Conservation (phyloP, 23 red algal genomes). For the Gracilariopsis chorda region DNA sequence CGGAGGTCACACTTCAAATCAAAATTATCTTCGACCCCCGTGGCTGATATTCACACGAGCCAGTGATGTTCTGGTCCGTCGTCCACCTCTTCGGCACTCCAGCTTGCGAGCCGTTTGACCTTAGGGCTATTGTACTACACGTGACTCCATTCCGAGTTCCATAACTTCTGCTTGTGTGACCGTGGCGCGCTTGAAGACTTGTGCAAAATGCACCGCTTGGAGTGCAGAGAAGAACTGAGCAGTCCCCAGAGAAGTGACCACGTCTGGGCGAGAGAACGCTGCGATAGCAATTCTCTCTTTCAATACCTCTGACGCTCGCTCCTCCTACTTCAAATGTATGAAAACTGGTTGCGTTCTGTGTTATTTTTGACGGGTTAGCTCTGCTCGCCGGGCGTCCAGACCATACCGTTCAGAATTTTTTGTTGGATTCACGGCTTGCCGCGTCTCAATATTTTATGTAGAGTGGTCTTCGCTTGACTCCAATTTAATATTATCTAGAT, state of each 20-base stretch:
- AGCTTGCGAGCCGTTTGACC: no score
- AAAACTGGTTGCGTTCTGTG: not conserved
- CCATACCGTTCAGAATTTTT: not conserved
- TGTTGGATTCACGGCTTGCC: not conserved
- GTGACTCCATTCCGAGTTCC: not conserved
- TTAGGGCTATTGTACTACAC: no score
- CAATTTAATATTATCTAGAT: not conserved
- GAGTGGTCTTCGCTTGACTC: not conserved
- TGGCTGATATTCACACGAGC: no score
- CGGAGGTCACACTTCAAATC: no score
- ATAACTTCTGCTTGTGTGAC: not conserved
- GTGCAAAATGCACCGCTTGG: not conserved
- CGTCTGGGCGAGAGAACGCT: not conserved
- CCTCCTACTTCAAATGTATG: not conserved
- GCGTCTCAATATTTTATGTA: not conserved
- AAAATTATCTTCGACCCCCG: no score
- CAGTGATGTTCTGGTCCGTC: no score
- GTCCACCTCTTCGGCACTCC: no score
- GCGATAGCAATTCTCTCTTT: not conserved
- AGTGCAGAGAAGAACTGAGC: not conserved
- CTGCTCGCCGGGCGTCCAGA: not conserved
- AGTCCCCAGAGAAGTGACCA: not conserved
- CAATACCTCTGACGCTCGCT: slow-evolving; percentile 6
- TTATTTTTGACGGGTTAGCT: slow-evolving; percentile 24
- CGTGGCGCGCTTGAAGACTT: not conserved